Evolutionary conservation across 495 filamentous ascomycete genomes (phyloP).

Genomic region (Venustampulla echinocandica): DNA sequence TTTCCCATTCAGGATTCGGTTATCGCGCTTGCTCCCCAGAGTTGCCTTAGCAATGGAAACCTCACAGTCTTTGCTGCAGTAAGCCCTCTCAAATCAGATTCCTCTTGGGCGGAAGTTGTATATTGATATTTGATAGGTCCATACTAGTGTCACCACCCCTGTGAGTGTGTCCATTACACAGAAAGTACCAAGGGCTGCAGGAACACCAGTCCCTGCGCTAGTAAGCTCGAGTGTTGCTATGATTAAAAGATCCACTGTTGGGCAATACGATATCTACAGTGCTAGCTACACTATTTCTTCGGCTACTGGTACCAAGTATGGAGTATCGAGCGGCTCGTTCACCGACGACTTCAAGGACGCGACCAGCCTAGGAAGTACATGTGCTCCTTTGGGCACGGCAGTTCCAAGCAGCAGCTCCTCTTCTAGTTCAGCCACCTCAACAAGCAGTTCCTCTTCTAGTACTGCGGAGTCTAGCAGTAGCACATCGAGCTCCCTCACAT

Average conservation of each 20-base stretch:
- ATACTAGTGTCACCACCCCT: conserved; percentile 37
- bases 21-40: conserved; percentile 31
- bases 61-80: conserved; percentile 31
- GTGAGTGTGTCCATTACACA: conserved; percentile 38
- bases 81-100: conserved; percentile 6
- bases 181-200: conserved; percentile 34
- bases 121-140: too few species aligned
- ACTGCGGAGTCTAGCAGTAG: not conserved
- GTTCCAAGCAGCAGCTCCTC: conserved; percentile 3
- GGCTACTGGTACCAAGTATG: conserved; percentile 12
- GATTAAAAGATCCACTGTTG: conserved; percentile 39
- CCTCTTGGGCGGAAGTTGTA: too few species aligned
- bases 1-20: conserved; percentile 31
- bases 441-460: conserved; percentile 6
- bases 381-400: not conserved
- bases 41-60: conserved; percentile 26
- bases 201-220: conserved; percentile 37
- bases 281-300: conserved; percentile 32
- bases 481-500: not conserved
- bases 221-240: conserved; percentile 35
- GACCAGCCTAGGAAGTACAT: conserved; percentile 7
- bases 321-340: conserved; percentile 15
- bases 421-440: conserved; percentile 21
- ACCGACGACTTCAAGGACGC: conserved; percentile 20
- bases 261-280: conserved; percentile 45